Evolutionary conservation across 805 yeast genomes (phyloP), one percentile per base, ranked within the genome.

Genomic region (Ogataea minuta): DNA sequence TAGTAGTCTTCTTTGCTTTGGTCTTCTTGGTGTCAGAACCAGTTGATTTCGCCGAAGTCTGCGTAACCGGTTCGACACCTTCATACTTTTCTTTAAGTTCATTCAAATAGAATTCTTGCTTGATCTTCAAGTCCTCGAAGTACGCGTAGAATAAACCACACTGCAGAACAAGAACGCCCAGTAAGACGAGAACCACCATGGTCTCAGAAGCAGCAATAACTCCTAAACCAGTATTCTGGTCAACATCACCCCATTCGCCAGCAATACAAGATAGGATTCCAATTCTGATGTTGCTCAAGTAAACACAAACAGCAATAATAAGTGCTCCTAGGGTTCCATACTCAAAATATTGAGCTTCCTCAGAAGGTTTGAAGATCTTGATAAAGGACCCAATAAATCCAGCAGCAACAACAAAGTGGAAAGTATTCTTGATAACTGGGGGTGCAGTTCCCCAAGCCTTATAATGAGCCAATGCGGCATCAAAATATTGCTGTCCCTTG

Each of bases 231-330:
- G 95, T 86, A 45, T 72, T 71, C 59, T 76, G 79, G 54, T 85
- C 86, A 35, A 93, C 95, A 36, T 91, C 98, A 50, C 96, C 98
- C 98, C 98, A 91, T 44, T 78, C 70, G 30, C 89, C 90, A 42
- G 74, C 63, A 19, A 78, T 52, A 39, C 87, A 77, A 41, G 90
- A 77, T 50, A 74, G 74, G 27, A 81, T 69, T 39, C 98, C 98
- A 37, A 84, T 77, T 57, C 87, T 76, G 50, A 91, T 70, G 67
- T 93, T 93, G 46, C 96, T 84, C 54, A 91, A 68, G 63, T 89
- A 93, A 53, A 91, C 76, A 53, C 91, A 79, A 31, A 84, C 65
- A 13, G 84, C 84, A 25, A 81, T 67, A 61, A 89, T 81, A 59
- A 75, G 76, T 42, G 86, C 72, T n/a, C 77, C 79, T 50, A 90